Percentiles rank a stretch among this genome's conserved stretches.
These are phyloP conservation scores for Venturia pyrina DNA, from an alignment of 2,329 filamentous ascomycete species.

Conservation along the genomic window DNA sequence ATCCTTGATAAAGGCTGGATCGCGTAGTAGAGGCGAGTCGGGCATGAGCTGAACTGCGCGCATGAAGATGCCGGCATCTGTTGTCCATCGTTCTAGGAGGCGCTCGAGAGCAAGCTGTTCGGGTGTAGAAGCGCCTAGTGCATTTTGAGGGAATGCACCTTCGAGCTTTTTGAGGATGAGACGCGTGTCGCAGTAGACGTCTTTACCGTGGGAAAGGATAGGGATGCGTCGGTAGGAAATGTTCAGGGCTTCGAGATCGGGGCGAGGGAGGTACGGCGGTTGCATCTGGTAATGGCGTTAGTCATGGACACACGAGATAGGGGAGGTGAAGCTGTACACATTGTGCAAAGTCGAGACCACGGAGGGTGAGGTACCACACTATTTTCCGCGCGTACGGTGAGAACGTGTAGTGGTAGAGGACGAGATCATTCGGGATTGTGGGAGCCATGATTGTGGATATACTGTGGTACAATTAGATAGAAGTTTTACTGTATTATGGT, in stretches of 20 bases:
- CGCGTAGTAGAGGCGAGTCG: constrained; percentile 42
- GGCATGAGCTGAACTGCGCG: constrained; percentile 48
- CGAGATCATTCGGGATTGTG: constrained; percentile 33
- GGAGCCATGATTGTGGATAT: background rate
- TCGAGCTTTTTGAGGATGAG: constrained; percentile 59
- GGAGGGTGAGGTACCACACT: constrained; percentile 57
- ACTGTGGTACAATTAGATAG: background rate
- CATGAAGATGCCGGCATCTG: constrained; percentile 49
- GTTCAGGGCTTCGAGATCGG: constrained; percentile 51
- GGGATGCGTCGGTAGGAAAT: constrained; percentile 62
- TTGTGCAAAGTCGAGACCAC: constrained; percentile 56
- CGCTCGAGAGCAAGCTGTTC: constrained; percentile 38
- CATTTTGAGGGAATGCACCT: constrained; percentile 37
- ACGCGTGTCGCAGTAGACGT: constrained; percentile 60
- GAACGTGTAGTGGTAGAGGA: constrained; percentile 56
- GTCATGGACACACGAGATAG: background rate
- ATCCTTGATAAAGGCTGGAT: constrained; percentile 52
- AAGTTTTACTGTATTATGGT: background rate
- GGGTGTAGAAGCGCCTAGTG: constrained; percentile 20
- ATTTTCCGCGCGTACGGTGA: constrained; percentile 57
- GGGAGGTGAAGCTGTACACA: constrained; percentile 42
- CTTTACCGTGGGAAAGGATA: constrained; percentile 53
- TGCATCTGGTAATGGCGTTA: constrained; percentile 41
- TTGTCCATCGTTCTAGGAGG: constrained; percentile 46
- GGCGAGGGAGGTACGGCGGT: constrained; percentile 55